Evolutionary conservation across 116 monocot species (phyloP).

Genomic region (Dioscorea cayenensis): DNA sequence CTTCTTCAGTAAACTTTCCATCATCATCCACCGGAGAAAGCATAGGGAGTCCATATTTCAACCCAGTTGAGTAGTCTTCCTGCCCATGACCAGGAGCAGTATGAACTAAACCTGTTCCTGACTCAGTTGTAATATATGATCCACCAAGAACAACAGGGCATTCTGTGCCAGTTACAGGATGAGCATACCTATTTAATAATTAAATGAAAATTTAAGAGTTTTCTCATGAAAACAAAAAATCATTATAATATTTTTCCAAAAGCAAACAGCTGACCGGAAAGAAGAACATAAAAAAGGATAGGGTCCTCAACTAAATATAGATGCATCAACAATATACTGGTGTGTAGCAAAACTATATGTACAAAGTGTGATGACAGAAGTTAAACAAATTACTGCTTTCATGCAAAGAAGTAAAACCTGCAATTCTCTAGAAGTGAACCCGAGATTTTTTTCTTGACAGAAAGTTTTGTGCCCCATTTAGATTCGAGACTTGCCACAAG

Average conservation of each 20-base stretch:
- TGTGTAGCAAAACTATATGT: neutral
- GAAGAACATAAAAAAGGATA: no score
- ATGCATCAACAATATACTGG: neutral
- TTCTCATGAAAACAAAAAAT: neutral
- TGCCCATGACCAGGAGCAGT: constrained; percentile 99
- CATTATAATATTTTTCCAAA: neutral
- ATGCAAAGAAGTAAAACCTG: constrained; percentile 49
- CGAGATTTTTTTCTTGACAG: constrained; percentile 55
- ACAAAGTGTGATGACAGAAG: neutral
- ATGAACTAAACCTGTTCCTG: constrained; percentile 99
- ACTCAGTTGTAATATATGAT: constrained; percentile 91
- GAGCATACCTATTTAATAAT: constrained; percentile 62
- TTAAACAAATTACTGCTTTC: neutral
- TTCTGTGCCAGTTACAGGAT: constrained; percentile 71
- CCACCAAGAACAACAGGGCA: constrained; percentile 95
- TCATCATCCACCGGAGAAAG: constrained; percentile 91
- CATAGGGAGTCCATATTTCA: constrained; percentile 91
- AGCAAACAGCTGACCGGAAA: no score
- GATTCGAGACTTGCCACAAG: constrained; percentile 78
- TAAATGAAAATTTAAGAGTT: neutral
- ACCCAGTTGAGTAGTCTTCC: constrained; percentile 90
- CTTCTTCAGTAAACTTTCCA: constrained; percentile 92
- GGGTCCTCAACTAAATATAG: no score
- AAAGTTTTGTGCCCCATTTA: constrained; percentile 75
- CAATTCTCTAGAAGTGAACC: constrained; percentile 81